Evolutionary conservation across 2,329 filamentous ascomycete species (phyloP).

Genomic region (Sarocladiaceae sp.): DNA sequence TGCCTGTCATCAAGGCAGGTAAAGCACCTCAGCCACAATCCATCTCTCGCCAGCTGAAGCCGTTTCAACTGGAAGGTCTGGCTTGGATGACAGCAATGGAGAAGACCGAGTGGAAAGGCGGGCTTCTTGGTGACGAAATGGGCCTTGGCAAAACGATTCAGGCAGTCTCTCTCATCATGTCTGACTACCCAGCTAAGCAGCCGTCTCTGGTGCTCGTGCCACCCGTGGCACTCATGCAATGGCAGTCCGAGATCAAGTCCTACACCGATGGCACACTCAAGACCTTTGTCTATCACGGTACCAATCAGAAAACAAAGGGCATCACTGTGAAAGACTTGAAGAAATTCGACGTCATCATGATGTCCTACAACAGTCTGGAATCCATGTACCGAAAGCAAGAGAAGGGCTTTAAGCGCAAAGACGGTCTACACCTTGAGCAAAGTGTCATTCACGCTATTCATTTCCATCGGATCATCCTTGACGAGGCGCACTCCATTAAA

Average conservation of each 20-base stretch:
- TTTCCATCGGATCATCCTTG: constrained; percentile 87
- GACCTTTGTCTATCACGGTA: constrained; percentile 84
- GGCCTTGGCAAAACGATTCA: constrained; percentile 98
- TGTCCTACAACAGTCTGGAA: constrained; percentile 90
- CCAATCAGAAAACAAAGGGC: constrained; percentile 74
- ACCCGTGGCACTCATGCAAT: constrained; percentile 92
- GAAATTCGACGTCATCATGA: constrained; percentile 89
- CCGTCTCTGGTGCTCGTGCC: constrained; percentile 87
- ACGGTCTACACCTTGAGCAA: constrained; percentile 72
- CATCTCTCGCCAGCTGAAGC: constrained; percentile 80
- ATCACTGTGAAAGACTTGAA: constrained; percentile 69
- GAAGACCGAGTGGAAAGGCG: constrained; percentile 75
- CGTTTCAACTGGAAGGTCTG: constrained; percentile 88
- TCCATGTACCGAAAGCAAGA: constrained; percentile 88
- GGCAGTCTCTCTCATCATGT: constrained; percentile 96
- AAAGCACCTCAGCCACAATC: constrained; percentile 48
- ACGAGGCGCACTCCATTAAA: constrained; percentile 95
- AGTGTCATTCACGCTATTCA: constrained; percentile 76
- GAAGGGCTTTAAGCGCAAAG: constrained; percentile 79
- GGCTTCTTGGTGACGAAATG: constrained; percentile 95
- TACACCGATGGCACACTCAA: constrained; percentile 86
- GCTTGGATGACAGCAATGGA: constrained; percentile 95
- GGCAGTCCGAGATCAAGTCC: constrained; percentile 73
- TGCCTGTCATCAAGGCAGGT: constrained; percentile 57
- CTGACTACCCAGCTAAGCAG: constrained; percentile 74